Conservation (phyloP, 2,329 filamentous ascomycete genomes). For the Dactylellina sp. region DNA sequence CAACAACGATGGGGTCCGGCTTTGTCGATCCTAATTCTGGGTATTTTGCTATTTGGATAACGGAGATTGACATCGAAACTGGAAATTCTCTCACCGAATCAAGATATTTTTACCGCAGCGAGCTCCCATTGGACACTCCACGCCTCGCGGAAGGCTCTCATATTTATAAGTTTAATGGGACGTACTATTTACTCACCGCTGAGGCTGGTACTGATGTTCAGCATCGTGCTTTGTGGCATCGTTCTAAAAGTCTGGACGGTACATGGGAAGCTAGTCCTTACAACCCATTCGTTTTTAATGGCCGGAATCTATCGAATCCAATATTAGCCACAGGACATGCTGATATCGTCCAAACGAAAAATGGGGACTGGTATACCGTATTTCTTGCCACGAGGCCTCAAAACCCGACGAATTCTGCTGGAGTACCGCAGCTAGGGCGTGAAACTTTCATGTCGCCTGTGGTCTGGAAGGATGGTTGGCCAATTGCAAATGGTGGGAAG, state of each 20-base stretch:
- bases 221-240: slow-evolving; percentile 72
- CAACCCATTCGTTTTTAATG: slow-evolving; percentile 70
- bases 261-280: slow-evolving; percentile 73
- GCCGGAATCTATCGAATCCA: slow-evolving; percentile 59
- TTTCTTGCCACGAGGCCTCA: slow-evolving; percentile 62
- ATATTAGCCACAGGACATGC: slow-evolving; percentile 68
- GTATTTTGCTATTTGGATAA: slow-evolving; percentile 69
- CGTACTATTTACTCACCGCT: slow-evolving; percentile 72
- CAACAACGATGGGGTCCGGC: slow-evolving; percentile 64
- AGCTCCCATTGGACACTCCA: slow-evolving; percentile 54
- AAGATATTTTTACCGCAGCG: slow-evolving; percentile 61
- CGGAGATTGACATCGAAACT: slow-evolving; percentile 65
- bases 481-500: slow-evolving; percentile 67
- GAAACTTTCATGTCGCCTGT: slow-evolving; percentile 69
- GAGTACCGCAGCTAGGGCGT: slow-evolving; percentile 62
- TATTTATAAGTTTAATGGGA: slow-evolving; percentile 70
- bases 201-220: slow-evolving; percentile 73
- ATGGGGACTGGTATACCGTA: slow-evolving; percentile 68
- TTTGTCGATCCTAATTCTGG: slow-evolving; percentile 63
- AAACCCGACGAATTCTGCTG: slow-evolving; percentile 55
- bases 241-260: slow-evolving; percentile 68
- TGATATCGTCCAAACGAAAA: slow-evolving; percentile 66
- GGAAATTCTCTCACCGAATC: slow-evolving; percentile 65
- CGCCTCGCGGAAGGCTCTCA: slow-evolving; percentile 71
- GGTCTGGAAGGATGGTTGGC: slow-evolving; percentile 68